A percentile compares a stretch with the other conserved stretches of the same genome.
Evolutionary conservation across 805 yeast genomes (phyloP).

Genomic region (Pichia rugopelliculosa): DNA sequence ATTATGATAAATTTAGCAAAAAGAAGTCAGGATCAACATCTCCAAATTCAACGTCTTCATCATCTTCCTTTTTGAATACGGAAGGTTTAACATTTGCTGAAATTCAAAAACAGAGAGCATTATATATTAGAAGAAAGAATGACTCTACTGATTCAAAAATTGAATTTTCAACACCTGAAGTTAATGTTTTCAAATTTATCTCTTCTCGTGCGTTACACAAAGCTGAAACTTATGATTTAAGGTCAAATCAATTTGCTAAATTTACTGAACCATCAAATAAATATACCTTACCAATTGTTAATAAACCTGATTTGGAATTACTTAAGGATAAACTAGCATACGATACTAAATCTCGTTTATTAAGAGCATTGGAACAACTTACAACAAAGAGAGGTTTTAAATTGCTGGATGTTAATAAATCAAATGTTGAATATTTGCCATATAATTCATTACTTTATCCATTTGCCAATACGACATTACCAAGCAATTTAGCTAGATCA

Average conservation of each 20-base stretch:
- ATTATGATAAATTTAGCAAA: constrained; percentile 6
- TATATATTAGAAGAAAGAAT: constrained; percentile 12
- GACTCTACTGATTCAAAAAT: not conserved
- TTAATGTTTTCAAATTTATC: constrained; percentile 2
- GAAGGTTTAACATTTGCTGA: constrained; percentile 11
- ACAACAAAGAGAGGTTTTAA: constrained; percentile 19
- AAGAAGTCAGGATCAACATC: not conserved
- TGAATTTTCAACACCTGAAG: constrained; percentile 1
- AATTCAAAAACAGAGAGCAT: constrained; percentile 7
- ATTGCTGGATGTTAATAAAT: constrained; percentile 11
- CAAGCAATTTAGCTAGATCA: constrained; percentile 15
- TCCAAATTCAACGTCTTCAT: not conserved
- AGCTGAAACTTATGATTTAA: not conserved
- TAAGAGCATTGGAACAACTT: constrained; percentile 24
- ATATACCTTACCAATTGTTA: constrained; percentile 1
- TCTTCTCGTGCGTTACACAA: constrained; percentile 7
- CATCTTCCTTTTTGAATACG: constrained; percentile 4
- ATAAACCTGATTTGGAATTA: constrained; percentile 18
- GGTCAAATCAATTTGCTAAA: constrained; percentile 3
- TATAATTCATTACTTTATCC: constrained; percentile 18
- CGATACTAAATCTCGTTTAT: constrained; percentile 22
- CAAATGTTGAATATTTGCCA: constrained; percentile 15
- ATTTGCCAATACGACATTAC: constrained; percentile 20
- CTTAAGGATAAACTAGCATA: constrained; percentile 23
- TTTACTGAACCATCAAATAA: not conserved